Percentiles rank a stretch among this genome's conserved stretches.
Conservation (phyloP, 805 yeast genomes). For the Wickerhamiella brachini region DNA sequence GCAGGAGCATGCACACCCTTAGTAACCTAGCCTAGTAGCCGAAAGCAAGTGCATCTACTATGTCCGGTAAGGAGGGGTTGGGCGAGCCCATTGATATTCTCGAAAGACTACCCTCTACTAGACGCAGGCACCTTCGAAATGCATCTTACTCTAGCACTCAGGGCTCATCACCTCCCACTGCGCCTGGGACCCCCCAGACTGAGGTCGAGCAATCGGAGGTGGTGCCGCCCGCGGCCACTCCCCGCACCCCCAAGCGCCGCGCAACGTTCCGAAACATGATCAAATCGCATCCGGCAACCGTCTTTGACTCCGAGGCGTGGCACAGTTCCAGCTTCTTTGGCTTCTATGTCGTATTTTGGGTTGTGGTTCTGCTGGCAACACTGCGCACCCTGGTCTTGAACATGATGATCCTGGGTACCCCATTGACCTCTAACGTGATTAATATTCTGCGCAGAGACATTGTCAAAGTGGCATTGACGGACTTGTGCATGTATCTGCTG, state of each 20-base stretch:
- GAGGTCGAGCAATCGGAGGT: not conserved
- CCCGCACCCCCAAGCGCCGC: conserved; percentile 1
- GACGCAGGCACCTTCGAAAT: not conserved
- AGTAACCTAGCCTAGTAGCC: not conserved
- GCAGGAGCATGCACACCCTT: not conserved
- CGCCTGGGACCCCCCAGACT: not conserved
- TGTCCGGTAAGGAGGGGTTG: not conserved
- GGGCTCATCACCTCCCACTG: not conserved
- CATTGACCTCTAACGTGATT: conserved; percentile 42
- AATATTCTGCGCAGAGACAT: conserved; percentile 47
- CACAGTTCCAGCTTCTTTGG: conserved; percentile 44
- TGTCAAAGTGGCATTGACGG: conserved; percentile 56
- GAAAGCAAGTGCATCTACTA: not conserved
- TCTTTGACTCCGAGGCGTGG: conserved; percentile 22
- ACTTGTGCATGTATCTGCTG: conserved; percentile 56
- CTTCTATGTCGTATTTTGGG: conserved; percentile 48
- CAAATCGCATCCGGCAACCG: conserved; percentile 14
- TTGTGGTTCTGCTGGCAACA: conserved; percentile 15
- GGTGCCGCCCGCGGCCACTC: not conserved
- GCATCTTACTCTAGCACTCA: not conserved
- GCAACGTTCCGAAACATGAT: conserved; percentile 16
- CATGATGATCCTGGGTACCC: conserved; percentile 31
- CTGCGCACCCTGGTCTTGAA: conserved; percentile 39
- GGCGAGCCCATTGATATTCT: not conserved
- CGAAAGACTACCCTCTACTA: not conserved